Evolutionary conservation across 495 filamentous ascomycete genomes (phyloP), one percentile per base, ranked within the genome.

Genomic region (Elaphomyces granulatus): DNA sequence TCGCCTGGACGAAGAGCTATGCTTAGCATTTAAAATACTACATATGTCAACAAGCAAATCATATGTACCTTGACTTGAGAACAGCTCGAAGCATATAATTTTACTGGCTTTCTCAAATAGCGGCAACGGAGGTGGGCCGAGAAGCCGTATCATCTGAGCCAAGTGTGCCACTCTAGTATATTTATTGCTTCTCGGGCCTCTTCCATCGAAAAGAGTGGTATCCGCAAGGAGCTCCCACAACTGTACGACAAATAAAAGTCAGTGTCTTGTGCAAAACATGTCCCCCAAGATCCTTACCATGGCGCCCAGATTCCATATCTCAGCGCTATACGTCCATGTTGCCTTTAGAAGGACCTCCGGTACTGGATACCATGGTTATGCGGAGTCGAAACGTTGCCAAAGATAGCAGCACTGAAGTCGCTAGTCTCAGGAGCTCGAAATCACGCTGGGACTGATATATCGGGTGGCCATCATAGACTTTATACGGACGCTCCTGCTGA

Each of bases 281-380:
- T n/a, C n/a, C 44, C 18, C 45, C 40, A 0, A 43, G 10, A 21
- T 18, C 33, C 15, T 43, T 48, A 57, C 57, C 48, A 56, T 28
- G 20, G 43, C 41, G 30, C 58, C 59, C 20, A 63, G 44, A 40
- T 58, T 61, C 59, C 61, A 63, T 16, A 63, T 64, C 50, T 63
- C 59, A 15, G 50, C 55, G 37, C 56, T 61, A 38, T 60, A 63
- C 8, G 46, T 51, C 58, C 59, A 63, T 19, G 47, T 46, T 14
- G 46, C 46, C 23, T 49, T 49, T 15, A 62, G 50, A 28, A 63
- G 40, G 14, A 61, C 58, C 36, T 63, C 59, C 17, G 58, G 56
- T 15, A 56, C 26, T 61, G 48, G 19, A 62, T 62, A 30, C 51
- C 47, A 48, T 55, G 47, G 28, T 50, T 53, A 30, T 52, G 48